Conservation (phyloP, 805 yeast genomes). For the Zygosaccharomyces siamensis region DNA sequence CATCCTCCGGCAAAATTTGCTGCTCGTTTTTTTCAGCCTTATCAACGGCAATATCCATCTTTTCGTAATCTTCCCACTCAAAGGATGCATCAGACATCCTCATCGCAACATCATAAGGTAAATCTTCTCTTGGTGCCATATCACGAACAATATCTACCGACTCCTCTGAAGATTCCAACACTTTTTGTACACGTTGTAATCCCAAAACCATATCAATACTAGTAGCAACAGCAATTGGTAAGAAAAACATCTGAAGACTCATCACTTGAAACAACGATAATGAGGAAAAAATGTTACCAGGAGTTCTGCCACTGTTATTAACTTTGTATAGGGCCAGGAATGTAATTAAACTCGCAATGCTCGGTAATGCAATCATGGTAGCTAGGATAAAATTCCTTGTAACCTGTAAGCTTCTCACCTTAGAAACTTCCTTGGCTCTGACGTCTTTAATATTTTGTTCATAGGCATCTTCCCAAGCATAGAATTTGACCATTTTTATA, state of each 20-base stretch:
- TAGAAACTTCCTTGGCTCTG: constrained; percentile 57
- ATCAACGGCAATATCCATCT: constrained; percentile 20
- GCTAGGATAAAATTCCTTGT: constrained; percentile 62
- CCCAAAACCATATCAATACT: constrained; percentile 66
- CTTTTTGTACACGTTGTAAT: constrained; percentile 50
- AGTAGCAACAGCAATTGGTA: constrained; percentile 67
- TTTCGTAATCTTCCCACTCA: constrained; percentile 57
- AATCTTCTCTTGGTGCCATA: constrained; percentile 15
- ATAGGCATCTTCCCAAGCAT: constrained; percentile 89
- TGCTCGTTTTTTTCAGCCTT: constrained; percentile 1
- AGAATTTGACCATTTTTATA: constrained; percentile 78
- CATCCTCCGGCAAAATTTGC: background rate
- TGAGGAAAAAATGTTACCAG: constrained; percentile 67
- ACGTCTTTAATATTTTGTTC: constrained; percentile 47
- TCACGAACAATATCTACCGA: constrained; percentile 19
- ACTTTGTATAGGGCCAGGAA: constrained; percentile 46
- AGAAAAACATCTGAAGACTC: constrained; percentile 56
- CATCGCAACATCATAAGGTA: constrained; percentile 41
- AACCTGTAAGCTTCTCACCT: constrained; percentile 59
- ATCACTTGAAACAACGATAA: constrained; percentile 61
- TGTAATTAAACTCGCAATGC: constrained; percentile 63
- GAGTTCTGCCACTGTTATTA: constrained; percentile 38
- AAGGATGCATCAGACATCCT: constrained; percentile 51
- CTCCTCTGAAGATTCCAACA: constrained; percentile 44
- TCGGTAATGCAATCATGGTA: constrained; percentile 60